Percentiles rank a stretch among this genome's conserved stretches.
phyloP scores from a whole-genome alignment of 176 grass and related monocot species.

The Aegilops sharonensis region DNA sequence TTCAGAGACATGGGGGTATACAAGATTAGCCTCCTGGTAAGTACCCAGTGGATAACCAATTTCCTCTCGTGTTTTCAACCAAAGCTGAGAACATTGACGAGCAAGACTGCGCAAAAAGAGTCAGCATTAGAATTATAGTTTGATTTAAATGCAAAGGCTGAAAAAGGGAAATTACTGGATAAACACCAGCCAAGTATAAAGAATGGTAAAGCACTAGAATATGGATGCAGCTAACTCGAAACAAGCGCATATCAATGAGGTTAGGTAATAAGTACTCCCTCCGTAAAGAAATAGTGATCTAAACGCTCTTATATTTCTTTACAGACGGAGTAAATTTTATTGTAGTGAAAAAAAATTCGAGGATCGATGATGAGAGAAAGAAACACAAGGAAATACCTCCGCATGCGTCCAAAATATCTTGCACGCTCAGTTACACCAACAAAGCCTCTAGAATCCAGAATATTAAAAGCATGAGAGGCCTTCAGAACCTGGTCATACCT shows the following conservation, averaged over 20 bases:
- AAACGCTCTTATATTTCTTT: too few species aligned
- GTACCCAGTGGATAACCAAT: conserved; percentile 85
- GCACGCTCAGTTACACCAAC: conserved; percentile 98
- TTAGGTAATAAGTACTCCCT: neutral
- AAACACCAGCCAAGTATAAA: neutral
- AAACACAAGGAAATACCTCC: conserved; percentile 57
- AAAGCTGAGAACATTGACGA: conserved; percentile 93
- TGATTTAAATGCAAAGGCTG: neutral
- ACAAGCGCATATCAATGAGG: neutral
- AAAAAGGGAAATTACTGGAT: neutral
- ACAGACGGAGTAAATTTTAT: too few species aligned
- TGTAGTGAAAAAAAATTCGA: too few species aligned
- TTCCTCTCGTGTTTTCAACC: conserved; percentile 76
- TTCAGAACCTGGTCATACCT: conserved; percentile 98
- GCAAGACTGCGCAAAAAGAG: conserved; percentile 62
- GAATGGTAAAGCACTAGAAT: neutral
- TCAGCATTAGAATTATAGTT: neutral
- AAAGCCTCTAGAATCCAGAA: conserved; percentile 92
- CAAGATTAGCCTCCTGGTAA: conserved; percentile 54
- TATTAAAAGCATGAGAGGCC: conserved; percentile 98
- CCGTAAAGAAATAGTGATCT: too few species aligned
- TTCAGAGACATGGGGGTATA: conserved; percentile 39
- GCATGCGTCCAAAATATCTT: conserved; percentile 96
- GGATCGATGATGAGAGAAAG: neutral
- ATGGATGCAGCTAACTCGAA: neutral